Conservation (phyloP, 2,329 filamentous ascomycete species). For the Lachnellula arida region DNA sequence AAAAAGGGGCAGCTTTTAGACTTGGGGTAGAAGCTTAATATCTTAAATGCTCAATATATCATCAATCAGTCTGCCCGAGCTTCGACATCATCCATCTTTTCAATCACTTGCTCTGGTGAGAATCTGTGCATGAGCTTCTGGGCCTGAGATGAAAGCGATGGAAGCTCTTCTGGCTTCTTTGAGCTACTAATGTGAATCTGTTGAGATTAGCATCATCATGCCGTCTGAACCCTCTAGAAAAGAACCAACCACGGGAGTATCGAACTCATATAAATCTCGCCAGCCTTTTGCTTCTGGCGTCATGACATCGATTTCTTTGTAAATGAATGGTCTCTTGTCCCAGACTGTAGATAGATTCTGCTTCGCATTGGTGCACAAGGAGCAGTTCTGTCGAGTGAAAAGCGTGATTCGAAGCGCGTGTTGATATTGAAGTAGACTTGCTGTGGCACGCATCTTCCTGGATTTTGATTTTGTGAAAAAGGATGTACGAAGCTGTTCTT, state of each 20-base stretch:
- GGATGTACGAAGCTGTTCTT: no score
- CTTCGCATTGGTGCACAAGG: conserved; percentile 65
- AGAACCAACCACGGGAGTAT: conserved; percentile 65
- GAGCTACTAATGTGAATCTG: conserved; percentile 58
- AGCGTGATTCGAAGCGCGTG: conserved; percentile 64
- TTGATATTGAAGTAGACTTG: conserved; percentile 42
- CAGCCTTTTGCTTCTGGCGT: conserved; percentile 57
- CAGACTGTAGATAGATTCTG: conserved; percentile 63
- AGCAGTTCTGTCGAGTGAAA: conserved; percentile 69
- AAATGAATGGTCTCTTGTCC: conserved; percentile 62
- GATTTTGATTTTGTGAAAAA: neutral
- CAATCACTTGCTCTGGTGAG: conserved; percentile 59
- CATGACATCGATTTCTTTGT: conserved; percentile 66
- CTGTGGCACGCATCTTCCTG: conserved; percentile 46
- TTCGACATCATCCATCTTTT: conserved; percentile 60
- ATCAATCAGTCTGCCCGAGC: conserved; percentile 3
- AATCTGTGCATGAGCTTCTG: conserved; percentile 77
- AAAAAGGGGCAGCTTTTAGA: neutral
- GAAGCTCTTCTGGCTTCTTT: conserved; percentile 45
- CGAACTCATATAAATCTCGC: conserved; percentile 73
- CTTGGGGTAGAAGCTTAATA: neutral
- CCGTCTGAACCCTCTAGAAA: neutral
- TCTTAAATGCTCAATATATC: neutral
- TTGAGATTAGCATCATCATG: neutral
- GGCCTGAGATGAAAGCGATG: conserved; percentile 38